Conservation (phyloP, 768 basidiomycete genomes). For the Boletus speciosus region DNA sequence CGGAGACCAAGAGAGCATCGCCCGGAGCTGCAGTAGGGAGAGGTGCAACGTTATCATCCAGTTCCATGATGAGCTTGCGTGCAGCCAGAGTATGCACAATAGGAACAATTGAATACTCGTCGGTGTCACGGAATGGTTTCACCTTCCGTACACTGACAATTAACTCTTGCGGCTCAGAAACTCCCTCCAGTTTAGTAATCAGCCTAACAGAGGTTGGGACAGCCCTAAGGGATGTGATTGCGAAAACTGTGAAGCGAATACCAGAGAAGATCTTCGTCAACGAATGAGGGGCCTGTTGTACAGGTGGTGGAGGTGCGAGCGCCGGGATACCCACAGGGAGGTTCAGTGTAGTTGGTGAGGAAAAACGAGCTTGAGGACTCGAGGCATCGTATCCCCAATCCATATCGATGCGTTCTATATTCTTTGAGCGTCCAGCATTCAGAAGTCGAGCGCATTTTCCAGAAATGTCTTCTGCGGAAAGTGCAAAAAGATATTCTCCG, state of each 20-base stretch:
- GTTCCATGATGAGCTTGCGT: constrained; percentile 50
- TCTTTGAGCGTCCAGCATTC: constrained; percentile 46
- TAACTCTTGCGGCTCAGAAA: constrained; percentile 11
- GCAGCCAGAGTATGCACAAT: constrained; percentile 56
- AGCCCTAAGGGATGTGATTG: constrained; percentile 22
- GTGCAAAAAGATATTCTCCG: constrained; percentile 48
- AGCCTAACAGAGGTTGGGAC: constrained; percentile 30
- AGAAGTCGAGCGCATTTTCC: constrained; percentile 50
- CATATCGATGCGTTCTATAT: constrained; percentile 43
- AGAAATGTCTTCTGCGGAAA: constrained; percentile 42
- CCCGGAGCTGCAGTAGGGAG: constrained; percentile 28
- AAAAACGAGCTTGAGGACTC: background rate
- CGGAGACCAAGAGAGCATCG: constrained; percentile 24
- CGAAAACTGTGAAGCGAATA: constrained; percentile 34
- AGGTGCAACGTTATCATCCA: constrained; percentile 37
- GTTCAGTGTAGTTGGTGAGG: constrained; percentile 14
- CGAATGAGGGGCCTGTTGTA: constrained; percentile 32
- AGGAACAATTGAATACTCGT: constrained; percentile 17
- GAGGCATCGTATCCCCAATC: constrained; percentile 43
- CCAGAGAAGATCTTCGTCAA: constrained; percentile 34
- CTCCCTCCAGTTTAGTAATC: constrained; percentile 26
- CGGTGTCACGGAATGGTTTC: constrained; percentile 23
- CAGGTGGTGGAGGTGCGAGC: constrained; percentile 35
- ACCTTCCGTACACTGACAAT: constrained; percentile 23
- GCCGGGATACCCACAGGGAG: constrained; percentile 13